phyloP scores from a whole-genome alignment of 2,329 filamentous ascomycete species.

The Aureobasidium sp. region DNA sequence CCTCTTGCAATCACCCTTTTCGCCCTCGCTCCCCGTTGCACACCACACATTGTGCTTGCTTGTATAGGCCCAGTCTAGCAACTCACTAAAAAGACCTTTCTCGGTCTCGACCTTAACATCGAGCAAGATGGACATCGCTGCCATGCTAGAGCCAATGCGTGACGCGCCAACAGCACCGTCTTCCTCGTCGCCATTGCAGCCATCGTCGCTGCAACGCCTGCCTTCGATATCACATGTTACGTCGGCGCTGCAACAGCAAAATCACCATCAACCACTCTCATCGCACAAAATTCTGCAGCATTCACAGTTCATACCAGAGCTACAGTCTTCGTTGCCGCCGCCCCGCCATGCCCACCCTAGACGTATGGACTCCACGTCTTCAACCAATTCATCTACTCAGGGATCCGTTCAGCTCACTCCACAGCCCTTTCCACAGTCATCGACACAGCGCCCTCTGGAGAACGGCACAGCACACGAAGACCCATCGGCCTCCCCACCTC shows the following conservation, averaged over 20 bases:
- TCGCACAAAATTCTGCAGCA: neutral
- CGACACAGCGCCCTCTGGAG: neutral
- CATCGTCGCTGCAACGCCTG: neutral
- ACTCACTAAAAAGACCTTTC: neutral
- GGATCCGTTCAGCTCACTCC: neutral
- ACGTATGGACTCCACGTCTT: neutral
- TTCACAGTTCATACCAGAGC: neutral
- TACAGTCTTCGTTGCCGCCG: neutral
- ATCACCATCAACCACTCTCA: neutral
- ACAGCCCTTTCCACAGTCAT: neutral
- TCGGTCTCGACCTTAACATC: neutral
- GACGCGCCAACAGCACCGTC: neutral
- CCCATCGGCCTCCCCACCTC: neutral
- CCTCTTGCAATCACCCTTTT: neutral
- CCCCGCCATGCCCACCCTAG: neutral
- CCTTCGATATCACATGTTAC: neutral
- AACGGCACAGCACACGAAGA: neutral
- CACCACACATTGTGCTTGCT: neutral
- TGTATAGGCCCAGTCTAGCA: neutral
- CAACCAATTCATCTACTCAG: neutral
- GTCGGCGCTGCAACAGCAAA: neutral
- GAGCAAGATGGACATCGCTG: conserved; percentile 1
- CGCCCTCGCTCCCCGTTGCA: neutral
- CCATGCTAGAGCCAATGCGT: neutral
- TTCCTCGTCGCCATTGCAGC: neutral